Percentiles rank a stretch among this genome's conserved stretches.
Conservation (phyloP, 805 yeast species). For the Cyberlindnera americana region DNA sequence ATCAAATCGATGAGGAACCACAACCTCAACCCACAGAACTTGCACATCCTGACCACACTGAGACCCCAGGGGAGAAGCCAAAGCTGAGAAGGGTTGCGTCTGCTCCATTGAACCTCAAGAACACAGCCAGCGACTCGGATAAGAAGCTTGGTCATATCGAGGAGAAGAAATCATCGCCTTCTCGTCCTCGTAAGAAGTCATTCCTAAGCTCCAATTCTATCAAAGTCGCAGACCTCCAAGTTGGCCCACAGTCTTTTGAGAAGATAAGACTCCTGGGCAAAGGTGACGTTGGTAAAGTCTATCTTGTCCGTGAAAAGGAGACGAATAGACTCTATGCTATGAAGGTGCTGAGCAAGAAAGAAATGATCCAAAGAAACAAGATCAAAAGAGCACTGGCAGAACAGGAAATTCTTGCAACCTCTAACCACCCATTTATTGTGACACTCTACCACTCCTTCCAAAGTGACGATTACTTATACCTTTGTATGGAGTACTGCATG, state of each 20-base stretch:
- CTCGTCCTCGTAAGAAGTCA: slow-evolving; percentile 43
- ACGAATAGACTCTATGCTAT: slow-evolving; percentile 80
- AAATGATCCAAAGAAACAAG: slow-evolving; percentile 93
- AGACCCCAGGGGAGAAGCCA: slow-evolving; percentile 77
- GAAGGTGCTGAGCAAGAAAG: slow-evolving; percentile 86
- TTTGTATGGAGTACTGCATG: slow-evolving; percentile 99
- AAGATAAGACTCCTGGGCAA: slow-evolving; percentile 87
- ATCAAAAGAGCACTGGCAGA: slow-evolving; percentile 94
- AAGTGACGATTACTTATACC: slow-evolving; percentile 82
- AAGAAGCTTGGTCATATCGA: slow-evolving; percentile 18
- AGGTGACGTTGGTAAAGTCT: slow-evolving; percentile 98
- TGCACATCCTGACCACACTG: slow-evolving; percentile 51
- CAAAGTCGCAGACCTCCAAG: slow-evolving; percentile 72
- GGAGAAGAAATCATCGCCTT: slow-evolving; percentile 12
- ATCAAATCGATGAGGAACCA: slow-evolving; percentile 34
- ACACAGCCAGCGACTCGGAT: slow-evolving; percentile 20
- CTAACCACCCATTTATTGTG: slow-evolving; percentile 96
- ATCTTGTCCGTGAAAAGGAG: slow-evolving; percentile 78
- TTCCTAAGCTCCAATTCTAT: slow-evolving; percentile 65
- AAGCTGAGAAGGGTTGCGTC: slow-evolving; percentile 65
- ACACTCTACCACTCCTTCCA: slow-evolving; percentile 96
- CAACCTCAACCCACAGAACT: slow-evolving; percentile 33
- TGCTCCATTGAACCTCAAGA: slow-evolving; percentile 64
- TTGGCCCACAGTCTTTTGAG: slow-evolving; percentile 82
- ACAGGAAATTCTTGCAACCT: slow-evolving; percentile 92